Conservation (phyloP, 495 filamentous ascomycete species). For the Umbilicaria muhlenbergii region DNA sequence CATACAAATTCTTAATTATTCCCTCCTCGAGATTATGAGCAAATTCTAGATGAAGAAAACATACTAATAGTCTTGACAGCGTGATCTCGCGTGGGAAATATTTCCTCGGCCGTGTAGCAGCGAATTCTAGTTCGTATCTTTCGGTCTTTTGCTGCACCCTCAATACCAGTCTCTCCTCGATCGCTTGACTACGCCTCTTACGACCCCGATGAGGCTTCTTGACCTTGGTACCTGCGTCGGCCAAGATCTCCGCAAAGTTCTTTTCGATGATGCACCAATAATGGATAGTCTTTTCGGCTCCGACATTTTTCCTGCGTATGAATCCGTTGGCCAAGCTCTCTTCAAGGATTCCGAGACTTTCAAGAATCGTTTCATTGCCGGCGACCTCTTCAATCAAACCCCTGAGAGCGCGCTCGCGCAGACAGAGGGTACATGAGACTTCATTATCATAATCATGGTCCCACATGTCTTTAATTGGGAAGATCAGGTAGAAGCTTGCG, state of each 20-base stretch:
- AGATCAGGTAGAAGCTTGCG: slow-evolving; percentile 12
- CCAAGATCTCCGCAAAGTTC: slow-evolving; percentile 15
- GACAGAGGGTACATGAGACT: slow-evolving; percentile 7
- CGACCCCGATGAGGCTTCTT: slow-evolving; percentile 3
- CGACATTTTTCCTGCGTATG: slow-evolving; percentile 12
- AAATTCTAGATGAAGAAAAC: slow-evolving; percentile 4
- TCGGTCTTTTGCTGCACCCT: slow-evolving; percentile 12
- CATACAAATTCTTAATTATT: neutral
- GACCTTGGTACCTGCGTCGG: slow-evolving; percentile 15
- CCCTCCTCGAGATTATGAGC: neutral
- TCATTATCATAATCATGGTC: slow-evolving; percentile 15
- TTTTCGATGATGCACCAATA: slow-evolving; percentile 12
- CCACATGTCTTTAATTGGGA: slow-evolving; percentile 13
- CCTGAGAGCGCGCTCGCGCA: slow-evolving; percentile 4
- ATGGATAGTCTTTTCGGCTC: slow-evolving; percentile 8
- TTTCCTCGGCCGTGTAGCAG: slow-evolving; percentile 27
- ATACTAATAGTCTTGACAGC: neutral
- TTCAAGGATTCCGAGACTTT: slow-evolving; percentile 9
- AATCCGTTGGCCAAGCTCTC: slow-evolving; percentile 11
- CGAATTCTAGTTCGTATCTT: slow-evolving; percentile 23
- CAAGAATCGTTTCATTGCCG: slow-evolving; percentile 10
- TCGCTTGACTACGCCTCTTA: slow-evolving; percentile 7
- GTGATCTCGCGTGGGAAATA: slow-evolving; percentile 11
- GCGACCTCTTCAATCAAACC: slow-evolving; percentile 8
- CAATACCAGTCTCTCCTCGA: slow-evolving; percentile 11